Evolutionary conservation across 2,329 filamentous ascomycete genomes (phyloP).

Genomic region (Grosmannia serpens): DNA sequence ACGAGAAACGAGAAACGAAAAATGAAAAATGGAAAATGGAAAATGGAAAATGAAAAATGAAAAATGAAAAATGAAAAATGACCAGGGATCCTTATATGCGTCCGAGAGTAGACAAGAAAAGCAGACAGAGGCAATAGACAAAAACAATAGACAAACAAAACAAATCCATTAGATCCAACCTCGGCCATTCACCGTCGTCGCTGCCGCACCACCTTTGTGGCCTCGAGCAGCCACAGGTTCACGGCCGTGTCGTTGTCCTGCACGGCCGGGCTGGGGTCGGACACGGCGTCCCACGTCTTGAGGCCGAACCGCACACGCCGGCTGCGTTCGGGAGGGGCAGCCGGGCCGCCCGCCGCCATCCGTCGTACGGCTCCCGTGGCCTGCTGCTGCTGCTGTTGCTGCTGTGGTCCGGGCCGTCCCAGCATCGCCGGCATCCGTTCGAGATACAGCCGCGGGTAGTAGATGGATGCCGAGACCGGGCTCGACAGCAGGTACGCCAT

Average conservation of each 20-base stretch:
- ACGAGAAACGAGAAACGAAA: neutral
- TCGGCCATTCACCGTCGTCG: slow-evolving; percentile 5
- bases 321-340: neutral
- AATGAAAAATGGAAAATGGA: neutral
- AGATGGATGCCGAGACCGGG: slow-evolving; percentile 31
- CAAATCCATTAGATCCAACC: neutral
- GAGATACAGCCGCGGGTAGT: slow-evolving; percentile 37
- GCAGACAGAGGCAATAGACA: neutral
- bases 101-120: neutral
- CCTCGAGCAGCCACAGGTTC: slow-evolving; percentile 14
- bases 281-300: slow-evolving; percentile 14
- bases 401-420: neutral
- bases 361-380: slow-evolving; percentile 1
- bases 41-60: neutral
- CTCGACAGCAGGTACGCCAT: slow-evolving; percentile 41
- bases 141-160: neutral
- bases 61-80: neutral
- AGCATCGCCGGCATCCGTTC: slow-evolving; percentile 8
- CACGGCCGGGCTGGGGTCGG: slow-evolving; percentile 11
- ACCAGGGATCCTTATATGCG: neutral
- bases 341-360: neutral
- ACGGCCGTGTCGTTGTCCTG: slow-evolving; percentile 15
- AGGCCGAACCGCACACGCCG: slow-evolving; percentile 12
- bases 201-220: slow-evolving; percentile 11
- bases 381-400: neutral